Conservation (phyloP, 805 yeast genomes). For the Metschnikowia hibisci region DNA sequence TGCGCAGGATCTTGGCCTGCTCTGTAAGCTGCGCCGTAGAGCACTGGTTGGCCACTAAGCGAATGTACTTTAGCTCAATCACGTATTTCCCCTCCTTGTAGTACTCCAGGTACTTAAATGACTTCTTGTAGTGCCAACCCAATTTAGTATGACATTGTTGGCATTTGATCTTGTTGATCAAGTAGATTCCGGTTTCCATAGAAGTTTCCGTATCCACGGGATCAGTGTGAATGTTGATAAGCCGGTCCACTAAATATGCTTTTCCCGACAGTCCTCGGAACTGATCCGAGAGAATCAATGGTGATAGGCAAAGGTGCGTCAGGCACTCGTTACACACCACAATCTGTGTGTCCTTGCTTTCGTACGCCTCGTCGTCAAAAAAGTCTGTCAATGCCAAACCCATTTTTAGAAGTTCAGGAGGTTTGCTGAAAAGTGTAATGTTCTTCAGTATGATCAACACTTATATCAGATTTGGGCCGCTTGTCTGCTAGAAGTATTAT, state of each 20-base stretch:
- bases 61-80: slow-evolving; percentile 35
- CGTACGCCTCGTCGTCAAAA: slow-evolving; percentile 36
- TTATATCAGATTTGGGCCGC: too few species aligned
- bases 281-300: slow-evolving; percentile 34
- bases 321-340: slow-evolving; percentile 40
- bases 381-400: slow-evolving; percentile 39
- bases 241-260: slow-evolving; percentile 38
- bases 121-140: slow-evolving; percentile 42
- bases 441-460: too few species aligned
- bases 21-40: slow-evolving; percentile 31
- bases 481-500: too few species aligned
- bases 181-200: slow-evolving; percentile 39
- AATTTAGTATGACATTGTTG: slow-evolving; percentile 34
- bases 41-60: slow-evolving; percentile 33
- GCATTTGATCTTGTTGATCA: slow-evolving; percentile 35
- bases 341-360: slow-evolving; percentile 33
- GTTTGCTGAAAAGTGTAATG: too few species aligned
- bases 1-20: slow-evolving; percentile 27
- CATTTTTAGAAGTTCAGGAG: slow-evolving; percentile 21
- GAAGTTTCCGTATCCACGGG: slow-evolving; percentile 26
- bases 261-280: slow-evolving; percentile 40
- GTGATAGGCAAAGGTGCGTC: slow-evolving; percentile 37
- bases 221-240: slow-evolving; percentile 33
- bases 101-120: slow-evolving; percentile 31
- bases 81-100: slow-evolving; percentile 45